These are phyloP conservation scores for Debaryomycetaceae sp. DNA, from an alignment of 1,139 yeast species.

Conservation along the genomic window DNA sequence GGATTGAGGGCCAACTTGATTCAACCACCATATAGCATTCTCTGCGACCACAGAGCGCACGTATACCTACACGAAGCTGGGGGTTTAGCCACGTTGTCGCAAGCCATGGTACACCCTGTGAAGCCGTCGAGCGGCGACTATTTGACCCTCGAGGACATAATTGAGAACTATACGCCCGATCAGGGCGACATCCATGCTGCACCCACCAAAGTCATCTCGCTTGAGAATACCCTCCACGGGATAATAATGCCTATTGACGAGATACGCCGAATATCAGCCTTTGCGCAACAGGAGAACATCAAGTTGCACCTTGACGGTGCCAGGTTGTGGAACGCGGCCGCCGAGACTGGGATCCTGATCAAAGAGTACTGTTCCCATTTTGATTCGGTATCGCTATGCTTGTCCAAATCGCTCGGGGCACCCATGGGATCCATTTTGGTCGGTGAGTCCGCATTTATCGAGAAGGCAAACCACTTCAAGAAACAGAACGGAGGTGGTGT, in stretches of 20 bases:
- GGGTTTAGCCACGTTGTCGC: slow-evolving; percentile 83
- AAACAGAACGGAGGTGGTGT: slow-evolving; percentile 96
- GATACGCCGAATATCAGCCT: slow-evolving; percentile 64
- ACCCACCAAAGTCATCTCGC: slow-evolving; percentile 78
- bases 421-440: slow-evolving; percentile 92
- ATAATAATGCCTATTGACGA: slow-evolving; percentile 79
- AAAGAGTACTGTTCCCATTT: slow-evolving; percentile 73
- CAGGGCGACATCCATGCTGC: slow-evolving; percentile 87
- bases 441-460: slow-evolving; percentile 57
- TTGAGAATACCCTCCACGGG: slow-evolving; percentile 89
- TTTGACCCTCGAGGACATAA: slow-evolving; percentile 76
- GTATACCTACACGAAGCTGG: slow-evolving; percentile 85
- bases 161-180: slow-evolving; percentile 61
- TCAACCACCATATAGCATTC: slow-evolving; percentile 83
- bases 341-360: slow-evolving; percentile 66
- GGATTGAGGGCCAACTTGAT: slow-evolving; percentile 72
- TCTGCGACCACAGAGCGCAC: slow-evolving; percentile 86
- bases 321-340: slow-evolving; percentile 88
- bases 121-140: slow-evolving; percentile 70
- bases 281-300: slow-evolving; percentile 63
- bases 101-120: slow-evolving; percentile 89
- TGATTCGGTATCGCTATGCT: slow-evolving; percentile 85
- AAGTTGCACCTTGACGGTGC: slow-evolving; percentile 91
- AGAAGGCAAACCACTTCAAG: slow-evolving; percentile 79
- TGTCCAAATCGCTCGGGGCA: slow-evolving; percentile 90